Percentiles rank a stretch among this genome's conserved stretches.
These are phyloP conservation scores for Botrytis deweyae DNA, from an alignment of 2,329 filamentous ascomycete species.

Conservation along the genomic window DNA sequence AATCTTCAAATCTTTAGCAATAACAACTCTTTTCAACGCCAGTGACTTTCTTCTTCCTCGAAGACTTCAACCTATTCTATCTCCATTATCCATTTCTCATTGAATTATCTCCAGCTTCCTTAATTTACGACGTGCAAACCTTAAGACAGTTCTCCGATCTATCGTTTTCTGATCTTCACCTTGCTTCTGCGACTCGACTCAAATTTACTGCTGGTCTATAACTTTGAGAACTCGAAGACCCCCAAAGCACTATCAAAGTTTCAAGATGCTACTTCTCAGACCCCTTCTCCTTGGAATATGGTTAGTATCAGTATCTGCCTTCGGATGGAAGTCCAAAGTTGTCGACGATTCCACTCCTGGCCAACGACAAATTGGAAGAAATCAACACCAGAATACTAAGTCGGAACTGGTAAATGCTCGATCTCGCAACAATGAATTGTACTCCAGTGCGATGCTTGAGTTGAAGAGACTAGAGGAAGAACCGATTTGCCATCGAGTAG, in stretches of 20 bases:
- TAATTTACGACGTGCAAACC: not conserved
- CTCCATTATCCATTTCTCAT: not conserved
- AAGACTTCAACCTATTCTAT: not conserved
- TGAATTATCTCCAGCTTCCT: not conserved
- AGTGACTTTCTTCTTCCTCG: not conserved
- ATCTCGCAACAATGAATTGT: slow-evolving; percentile 34
- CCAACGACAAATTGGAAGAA: not conserved
- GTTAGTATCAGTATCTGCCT: slow-evolving; percentile 4
- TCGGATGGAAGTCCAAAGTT: slow-evolving; percentile 18
- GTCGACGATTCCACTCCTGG: slow-evolving; percentile 8
- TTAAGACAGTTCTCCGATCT: not conserved
- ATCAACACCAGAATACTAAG: slow-evolving; percentile 20
- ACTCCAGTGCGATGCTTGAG: slow-evolving; percentile 38
- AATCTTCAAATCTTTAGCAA: not conserved
- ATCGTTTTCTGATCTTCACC: not conserved
- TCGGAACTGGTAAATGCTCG: slow-evolving; percentile 30
- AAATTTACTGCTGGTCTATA: not conserved
- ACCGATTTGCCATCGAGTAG: slow-evolving; percentile 39
- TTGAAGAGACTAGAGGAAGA: slow-evolving; percentile 37
- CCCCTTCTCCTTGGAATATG: not conserved
- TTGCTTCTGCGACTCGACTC: not conserved
- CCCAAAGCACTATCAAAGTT: not conserved
- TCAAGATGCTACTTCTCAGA: slow-evolving; percentile 9
- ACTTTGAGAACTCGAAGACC: not conserved
- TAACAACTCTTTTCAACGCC: not conserved